phyloP scores from a whole-genome alignment of 805 yeast genomes.

The Ogataea kodamae region DNA sequence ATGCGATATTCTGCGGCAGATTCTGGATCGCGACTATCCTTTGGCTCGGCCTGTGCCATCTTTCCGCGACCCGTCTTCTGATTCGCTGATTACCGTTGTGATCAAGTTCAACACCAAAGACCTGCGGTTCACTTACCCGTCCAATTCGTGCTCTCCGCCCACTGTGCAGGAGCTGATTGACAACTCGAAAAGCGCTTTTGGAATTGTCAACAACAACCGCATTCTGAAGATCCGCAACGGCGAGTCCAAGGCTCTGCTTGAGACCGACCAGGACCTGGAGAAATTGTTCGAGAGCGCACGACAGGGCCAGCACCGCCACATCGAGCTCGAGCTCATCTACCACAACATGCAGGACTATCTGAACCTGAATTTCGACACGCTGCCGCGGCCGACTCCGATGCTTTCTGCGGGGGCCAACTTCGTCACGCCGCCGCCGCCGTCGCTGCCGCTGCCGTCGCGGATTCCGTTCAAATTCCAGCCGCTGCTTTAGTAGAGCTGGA shows the following conservation, averaged over 20 bases:
- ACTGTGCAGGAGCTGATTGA: conserved; percentile 72
- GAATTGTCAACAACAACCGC: conserved; percentile 39
- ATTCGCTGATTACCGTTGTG: conserved; percentile 33
- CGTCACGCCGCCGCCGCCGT: conserved; percentile 5
- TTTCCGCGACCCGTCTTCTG: conserved; percentile 18
- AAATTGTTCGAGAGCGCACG: conserved; percentile 35
- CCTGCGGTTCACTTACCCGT: conserved; percentile 64
- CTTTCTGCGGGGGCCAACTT: no score
- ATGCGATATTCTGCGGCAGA: conserved; percentile 63
- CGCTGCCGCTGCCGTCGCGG: conserved; percentile 14
- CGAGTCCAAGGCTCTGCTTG: conserved; percentile 32
- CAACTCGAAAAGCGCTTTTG: conserved; percentile 72
- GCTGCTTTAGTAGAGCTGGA: conserved; percentile 17
- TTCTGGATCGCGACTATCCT: conserved; percentile 63
- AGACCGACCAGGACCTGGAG: conserved; percentile 46
- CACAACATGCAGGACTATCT: conserved; percentile 28
- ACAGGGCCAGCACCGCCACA: conserved; percentile 27
- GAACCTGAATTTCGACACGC: conserved; percentile 26
- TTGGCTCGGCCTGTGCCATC: conserved; percentile 24
- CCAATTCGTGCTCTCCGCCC: conserved; percentile 72
- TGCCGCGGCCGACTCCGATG: conserved; percentile 11
- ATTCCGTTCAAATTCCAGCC: conserved; percentile 30
- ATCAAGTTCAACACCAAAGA: conserved; percentile 51
- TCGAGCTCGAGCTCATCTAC: conserved; percentile 39
- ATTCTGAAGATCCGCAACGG: conserved; percentile 36